Evolutionary conservation across 306 rosid genomes (phyloP), one percentile per base, ranked within the genome.

Genomic region (Cicer arietinum): DNA sequence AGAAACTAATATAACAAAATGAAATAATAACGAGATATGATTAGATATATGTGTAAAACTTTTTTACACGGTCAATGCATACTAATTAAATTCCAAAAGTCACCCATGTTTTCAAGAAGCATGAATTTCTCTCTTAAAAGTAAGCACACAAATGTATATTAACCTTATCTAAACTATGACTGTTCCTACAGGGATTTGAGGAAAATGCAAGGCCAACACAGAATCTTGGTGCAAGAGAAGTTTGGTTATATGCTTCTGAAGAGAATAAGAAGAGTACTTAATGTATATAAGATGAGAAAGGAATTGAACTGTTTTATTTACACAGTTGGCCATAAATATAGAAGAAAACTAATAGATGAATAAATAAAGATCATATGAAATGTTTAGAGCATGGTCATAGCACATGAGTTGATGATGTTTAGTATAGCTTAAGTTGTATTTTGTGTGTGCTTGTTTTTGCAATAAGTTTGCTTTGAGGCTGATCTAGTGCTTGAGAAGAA

Each of bases 181-280:
- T 25, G 45, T 9, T 40, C 8, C 10, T n/a, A 14, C 79, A 90
- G 96, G 90, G 84, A 41, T 90, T 22, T 51, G 80, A 84, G 82
- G 59, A 7, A 50, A 92, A 92, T 83, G 86, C 96, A 79, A 85
- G 97, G 76, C 96, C 96, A 73, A 82, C 68, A 5, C 97, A 89
- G 25, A 45, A 75, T 10, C 56, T 46, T 51, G 64, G 75, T 46
- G 90, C 83, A 82, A 89, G 88, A 79, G 6, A 73, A 67, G 83
- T 89, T 76, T 44, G 72, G 80, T 72, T 85, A 2, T 88, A 85
- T 76, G 53, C 80, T 63, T 75, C 75, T 43, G 52, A 63, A 17
- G 50, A 40, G 6, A 44, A 6, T 62, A 75, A 78, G 18, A 66
- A 61, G 41, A 75, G 74, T 61, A 20, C 70, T 47, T 59, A 40